A percentile compares a stretch with the other conserved stretches of the same genome.
Evolutionary conservation across 768 basidiomycete species (phyloP).

Genomic region (Pleurotus djamor): DNA sequence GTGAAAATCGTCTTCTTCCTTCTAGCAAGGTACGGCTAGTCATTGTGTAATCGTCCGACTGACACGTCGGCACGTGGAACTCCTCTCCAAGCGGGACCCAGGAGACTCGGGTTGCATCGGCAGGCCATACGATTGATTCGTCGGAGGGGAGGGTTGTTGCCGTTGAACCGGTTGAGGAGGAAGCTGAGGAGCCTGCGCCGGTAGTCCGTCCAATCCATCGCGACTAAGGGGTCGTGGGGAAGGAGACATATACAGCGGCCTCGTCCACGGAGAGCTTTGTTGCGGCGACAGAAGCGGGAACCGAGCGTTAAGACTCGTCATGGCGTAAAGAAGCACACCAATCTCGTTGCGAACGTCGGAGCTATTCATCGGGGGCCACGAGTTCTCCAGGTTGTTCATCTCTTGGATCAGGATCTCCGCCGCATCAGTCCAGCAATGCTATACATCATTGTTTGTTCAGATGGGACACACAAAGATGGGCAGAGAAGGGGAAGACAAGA

Average conservation of each 20-base stretch:
- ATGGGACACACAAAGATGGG: slow-evolving; percentile 7
- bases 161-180: neutral
- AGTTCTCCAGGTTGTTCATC: slow-evolving; percentile 57
- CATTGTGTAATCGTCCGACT: slow-evolving; percentile 8
- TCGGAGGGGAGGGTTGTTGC: neutral
- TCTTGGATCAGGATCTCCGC: slow-evolving; percentile 69
- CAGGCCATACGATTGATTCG: neutral
- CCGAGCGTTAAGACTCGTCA: slow-evolving; percentile 56
- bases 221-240: slow-evolving; percentile 1
- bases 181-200: neutral
- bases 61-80: slow-evolving; percentile 3
- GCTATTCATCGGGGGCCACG: slow-evolving; percentile 60
- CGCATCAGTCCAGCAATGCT: slow-evolving; percentile 74
- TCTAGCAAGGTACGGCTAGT: neutral
- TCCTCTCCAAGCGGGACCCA: slow-evolving; percentile 4
- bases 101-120: slow-evolving; percentile 4
- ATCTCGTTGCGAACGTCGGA: slow-evolving; percentile 64
- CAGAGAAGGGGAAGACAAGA: neutral
- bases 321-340: slow-evolving; percentile 56
- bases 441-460: slow-evolving; percentile 5
- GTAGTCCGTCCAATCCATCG: neutral
- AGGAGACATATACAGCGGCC: slow-evolving; percentile 1
- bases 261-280: neutral
- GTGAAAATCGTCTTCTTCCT: neutral
- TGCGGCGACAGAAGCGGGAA: slow-evolving; percentile 54